phyloP scores from a whole-genome alignment of 2,329 filamentous ascomycete species.

The Aureobasidium mangrovei region DNA sequence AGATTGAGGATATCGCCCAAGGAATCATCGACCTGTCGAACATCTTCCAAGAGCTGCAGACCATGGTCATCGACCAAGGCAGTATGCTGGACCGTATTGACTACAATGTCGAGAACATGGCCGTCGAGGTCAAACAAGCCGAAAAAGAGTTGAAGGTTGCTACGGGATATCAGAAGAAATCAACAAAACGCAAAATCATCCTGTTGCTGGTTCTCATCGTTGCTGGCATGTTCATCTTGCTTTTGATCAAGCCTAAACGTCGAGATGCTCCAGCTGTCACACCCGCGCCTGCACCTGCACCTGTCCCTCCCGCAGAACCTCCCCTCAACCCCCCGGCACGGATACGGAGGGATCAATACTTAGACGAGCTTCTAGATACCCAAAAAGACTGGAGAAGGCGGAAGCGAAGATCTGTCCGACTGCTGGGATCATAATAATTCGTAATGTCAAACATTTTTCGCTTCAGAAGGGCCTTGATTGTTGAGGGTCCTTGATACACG shows the following conservation, averaged over 20 bases:
- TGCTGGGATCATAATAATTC: background rate
- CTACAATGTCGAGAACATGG: slow-evolving; percentile 95
- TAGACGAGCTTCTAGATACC: background rate
- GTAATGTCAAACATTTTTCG: background rate
- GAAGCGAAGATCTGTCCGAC: background rate
- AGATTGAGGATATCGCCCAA: slow-evolving; percentile 96
- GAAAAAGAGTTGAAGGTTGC: slow-evolving; percentile 86
- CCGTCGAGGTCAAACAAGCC: slow-evolving; percentile 83
- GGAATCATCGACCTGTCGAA: slow-evolving; percentile 96
- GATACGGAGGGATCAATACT: background rate
- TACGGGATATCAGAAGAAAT: slow-evolving; percentile 78
- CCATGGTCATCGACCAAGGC: slow-evolving; percentile 60
- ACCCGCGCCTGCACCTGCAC: background rate
- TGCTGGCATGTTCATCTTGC: slow-evolving; percentile 74
- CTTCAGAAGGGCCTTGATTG: background rate
- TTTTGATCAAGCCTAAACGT: slow-evolving; percentile 68
- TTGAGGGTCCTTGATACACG: background rate
- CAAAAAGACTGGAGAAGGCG: slow-evolving; percentile 14
- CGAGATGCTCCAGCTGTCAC: background rate
- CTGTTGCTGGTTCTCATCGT: slow-evolving; percentile 79
- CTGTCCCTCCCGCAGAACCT: slow-evolving; percentile 2
- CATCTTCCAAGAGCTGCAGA: slow-evolving; percentile 91
- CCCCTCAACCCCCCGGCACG: background rate
- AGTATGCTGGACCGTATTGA: slow-evolving; percentile 45
- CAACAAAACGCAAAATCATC: slow-evolving; percentile 87